Base-by-base conservation (phyloP, 2,329 filamentous ascomycete species). In the Geosmithia morbida region DNA sequence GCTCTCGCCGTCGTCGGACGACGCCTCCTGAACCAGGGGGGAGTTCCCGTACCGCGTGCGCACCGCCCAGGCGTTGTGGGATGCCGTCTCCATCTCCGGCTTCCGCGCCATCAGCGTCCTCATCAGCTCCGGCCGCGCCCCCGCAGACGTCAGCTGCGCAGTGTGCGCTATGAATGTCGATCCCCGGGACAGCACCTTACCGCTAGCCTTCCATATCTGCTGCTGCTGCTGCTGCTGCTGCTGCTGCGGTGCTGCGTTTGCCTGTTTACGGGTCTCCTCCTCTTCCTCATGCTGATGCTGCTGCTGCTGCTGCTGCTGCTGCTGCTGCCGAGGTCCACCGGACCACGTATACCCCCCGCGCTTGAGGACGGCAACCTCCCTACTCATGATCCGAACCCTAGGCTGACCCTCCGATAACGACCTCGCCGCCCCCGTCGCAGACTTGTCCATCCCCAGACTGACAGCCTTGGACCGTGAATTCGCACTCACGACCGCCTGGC, bases 401-500 rank as follows among this genome's bases (percentile, higher is more conserved):
- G 87, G 86, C 61, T 92, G 86, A 0, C 87, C 86, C 49, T 82
- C 73, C 0, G 82, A 83, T 71, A 83, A 84, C 40, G 85, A 37
- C 3, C 10, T 3, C 33, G 13, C 77, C 43, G 85, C 83, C 0
- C 79, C 82, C 39, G 72, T 73, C 7, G 73, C 69, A 0, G 77
- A 77, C 46, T 70, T 76, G 51, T 85, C 79, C 18, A 94, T 67
- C 0, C 87, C 87, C 29, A 94, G 65, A 51, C 75, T 83, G 26
- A 81, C 72, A 10, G 87, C 87, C 63, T 89, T 89, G 37, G 77
- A 79, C 52, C 81, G 76, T 50, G 84, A 87, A 58, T 90, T 92
- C 26, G 80, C 79, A 58, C 85, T 89, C 16, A 94, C 85, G 1
- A 92, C 81, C 0, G 85, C 87, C 61, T 94, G 87, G 0, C 82